phyloP scores from a whole-genome alignment of 2,329 filamentous ascomycete genomes.

The Leptographium procerum region DNA sequence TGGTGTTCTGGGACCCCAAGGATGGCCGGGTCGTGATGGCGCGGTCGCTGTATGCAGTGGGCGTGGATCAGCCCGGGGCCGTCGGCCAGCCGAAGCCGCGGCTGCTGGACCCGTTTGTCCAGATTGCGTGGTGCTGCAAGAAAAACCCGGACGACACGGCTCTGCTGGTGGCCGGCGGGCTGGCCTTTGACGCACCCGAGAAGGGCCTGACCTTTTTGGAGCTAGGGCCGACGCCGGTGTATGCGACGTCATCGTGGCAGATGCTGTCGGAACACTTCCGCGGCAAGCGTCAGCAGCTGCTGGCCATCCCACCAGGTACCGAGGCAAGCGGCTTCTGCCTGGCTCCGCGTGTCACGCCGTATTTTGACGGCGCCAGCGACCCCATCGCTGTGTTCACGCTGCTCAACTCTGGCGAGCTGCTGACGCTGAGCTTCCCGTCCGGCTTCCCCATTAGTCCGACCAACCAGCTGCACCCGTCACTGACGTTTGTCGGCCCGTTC shows the following conservation, averaged over 20 bases:
- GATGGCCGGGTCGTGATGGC: slow-evolving; percentile 78
- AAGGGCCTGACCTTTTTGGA: slow-evolving; percentile 85
- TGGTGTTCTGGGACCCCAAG: slow-evolving; percentile 90
- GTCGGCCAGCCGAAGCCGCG: slow-evolving; percentile 34
- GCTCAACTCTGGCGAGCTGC: slow-evolving; percentile 74
- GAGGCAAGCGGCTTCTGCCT: slow-evolving; percentile 72
- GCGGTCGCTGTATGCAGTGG: slow-evolving; percentile 62
- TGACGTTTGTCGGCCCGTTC: slow-evolving; percentile 86
- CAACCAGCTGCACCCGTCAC: slow-evolving; percentile 79
- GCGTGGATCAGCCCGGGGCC: slow-evolving; percentile 54
- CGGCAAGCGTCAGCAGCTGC: slow-evolving; percentile 58
- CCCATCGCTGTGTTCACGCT: slow-evolving; percentile 75
- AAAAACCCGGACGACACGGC: slow-evolving; percentile 88
- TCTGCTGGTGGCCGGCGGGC: slow-evolving; percentile 74
- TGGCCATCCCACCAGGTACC: slow-evolving; percentile 67
- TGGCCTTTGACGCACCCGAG: slow-evolving; percentile 50
- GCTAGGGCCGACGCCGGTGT: slow-evolving; percentile 76
- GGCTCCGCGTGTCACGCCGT: slow-evolving; percentile 70
- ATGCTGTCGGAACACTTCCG: slow-evolving; percentile 66
- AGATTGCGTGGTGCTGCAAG: slow-evolving; percentile 88
- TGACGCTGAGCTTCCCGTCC: slow-evolving; percentile 84
- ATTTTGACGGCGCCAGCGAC: slow-evolving; percentile 81
- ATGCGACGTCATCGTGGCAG: slow-evolving; percentile 87
- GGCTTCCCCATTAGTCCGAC: slow-evolving; percentile 86
- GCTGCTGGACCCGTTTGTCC: slow-evolving; percentile 62